These are phyloP conservation scores for Acidiella bohemica DNA, from an alignment of 495 filamentous ascomycete species.

Conservation along the genomic window DNA sequence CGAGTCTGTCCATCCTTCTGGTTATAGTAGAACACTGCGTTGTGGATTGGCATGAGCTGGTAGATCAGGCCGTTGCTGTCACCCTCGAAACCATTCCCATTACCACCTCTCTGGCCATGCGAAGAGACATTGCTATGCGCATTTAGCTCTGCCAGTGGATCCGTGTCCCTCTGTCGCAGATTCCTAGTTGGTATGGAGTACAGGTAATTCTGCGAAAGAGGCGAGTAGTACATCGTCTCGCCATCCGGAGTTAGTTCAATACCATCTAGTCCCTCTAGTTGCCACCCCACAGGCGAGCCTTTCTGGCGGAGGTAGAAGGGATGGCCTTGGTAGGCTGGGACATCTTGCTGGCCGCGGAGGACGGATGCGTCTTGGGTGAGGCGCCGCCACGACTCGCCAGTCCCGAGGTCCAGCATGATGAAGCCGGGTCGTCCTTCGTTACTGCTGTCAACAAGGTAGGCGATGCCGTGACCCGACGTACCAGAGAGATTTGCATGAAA, in stretches of 20 bases:
- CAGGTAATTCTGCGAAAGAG: constrained; percentile 26
- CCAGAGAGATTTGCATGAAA: constrained; percentile 26
- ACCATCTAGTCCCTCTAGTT: constrained; percentile 29
- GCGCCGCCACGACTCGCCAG: constrained; percentile 31
- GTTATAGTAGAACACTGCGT: constrained; percentile 31
- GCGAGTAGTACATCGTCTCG: constrained; percentile 29
- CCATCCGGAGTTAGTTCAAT: constrained; percentile 30
- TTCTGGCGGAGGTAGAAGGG: constrained; percentile 24
- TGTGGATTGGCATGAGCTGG: constrained; percentile 32
- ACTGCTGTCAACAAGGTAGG: constrained; percentile 31
- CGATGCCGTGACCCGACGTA: constrained; percentile 28
- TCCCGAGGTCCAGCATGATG: constrained; percentile 33
- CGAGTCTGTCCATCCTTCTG: constrained; percentile 23
- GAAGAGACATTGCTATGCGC: constrained; percentile 28
- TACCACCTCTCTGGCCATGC: constrained; percentile 29
- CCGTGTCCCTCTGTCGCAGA: constrained; percentile 21
- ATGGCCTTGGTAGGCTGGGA: constrained; percentile 28
- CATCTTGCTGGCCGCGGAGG: constrained; percentile 22
- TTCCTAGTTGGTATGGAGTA: constrained; percentile 26
- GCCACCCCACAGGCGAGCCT: constrained; percentile 18
- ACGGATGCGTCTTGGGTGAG: constrained; percentile 29
- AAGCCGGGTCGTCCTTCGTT: constrained; percentile 33
- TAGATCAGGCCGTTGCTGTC: constrained; percentile 30
- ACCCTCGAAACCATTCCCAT: constrained; percentile 30
- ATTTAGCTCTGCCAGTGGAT: constrained; percentile 27